Conservation (phyloP, 495 filamentous ascomycete species). For the Mytilinidion resinicola region DNA sequence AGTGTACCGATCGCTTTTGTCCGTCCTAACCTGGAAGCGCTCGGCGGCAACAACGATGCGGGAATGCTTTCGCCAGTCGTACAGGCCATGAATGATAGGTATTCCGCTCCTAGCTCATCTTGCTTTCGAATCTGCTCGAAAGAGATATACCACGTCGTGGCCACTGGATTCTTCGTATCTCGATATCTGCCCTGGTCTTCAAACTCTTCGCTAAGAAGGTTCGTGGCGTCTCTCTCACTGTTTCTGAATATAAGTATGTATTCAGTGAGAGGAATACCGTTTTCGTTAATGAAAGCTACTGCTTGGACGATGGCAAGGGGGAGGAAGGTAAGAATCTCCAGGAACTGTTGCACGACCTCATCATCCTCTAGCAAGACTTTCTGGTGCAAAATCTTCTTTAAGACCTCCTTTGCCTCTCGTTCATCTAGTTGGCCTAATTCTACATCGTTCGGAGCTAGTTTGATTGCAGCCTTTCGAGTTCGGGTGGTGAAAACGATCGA, state of each 20-base stretch:
- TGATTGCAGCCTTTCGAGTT: slow-evolving; percentile 4
- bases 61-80: slow-evolving; percentile 31
- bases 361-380: neutral
- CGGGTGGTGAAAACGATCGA: slow-evolving; percentile 23
- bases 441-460: neutral
- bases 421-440: neutral
- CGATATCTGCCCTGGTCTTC: slow-evolving; percentile 11
- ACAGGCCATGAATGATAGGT: slow-evolving; percentile 21
- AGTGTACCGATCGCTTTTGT: neutral
- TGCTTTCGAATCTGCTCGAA: slow-evolving; percentile 18
- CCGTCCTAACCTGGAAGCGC: neutral
- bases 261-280: slow-evolving; percentile 11
- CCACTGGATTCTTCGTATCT: slow-evolving; percentile 10
- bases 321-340: slow-evolving; percentile 15
- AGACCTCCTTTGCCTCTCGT: neutral
- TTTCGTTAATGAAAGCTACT: slow-evolving; percentile 25
- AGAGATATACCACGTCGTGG: slow-evolving; percentile 18
- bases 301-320: slow-evolving; percentile 29
- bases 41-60: slow-evolving; percentile 9
- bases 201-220: slow-evolving; percentile 19
- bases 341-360: neutral
- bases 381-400: neutral
- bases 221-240: slow-evolving; percentile 12
- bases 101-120: slow-evolving; percentile 10
- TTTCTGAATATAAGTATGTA: slow-evolving; percentile 11